Evolutionary conservation across 805 yeast genomes (phyloP).

Genomic region (Metschnikowia similis): DNA sequence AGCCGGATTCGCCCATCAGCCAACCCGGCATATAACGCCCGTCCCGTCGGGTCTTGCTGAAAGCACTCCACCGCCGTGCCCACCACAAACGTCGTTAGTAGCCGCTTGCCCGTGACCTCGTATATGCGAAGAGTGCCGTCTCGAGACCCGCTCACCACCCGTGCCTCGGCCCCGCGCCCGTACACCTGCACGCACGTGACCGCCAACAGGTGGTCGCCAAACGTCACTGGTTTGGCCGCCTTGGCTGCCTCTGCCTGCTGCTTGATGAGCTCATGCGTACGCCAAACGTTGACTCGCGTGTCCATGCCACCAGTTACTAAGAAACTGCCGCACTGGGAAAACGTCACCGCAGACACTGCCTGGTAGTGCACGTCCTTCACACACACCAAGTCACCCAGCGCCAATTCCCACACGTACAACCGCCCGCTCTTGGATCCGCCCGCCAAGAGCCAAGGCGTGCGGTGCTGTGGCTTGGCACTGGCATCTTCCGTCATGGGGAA

Average conservation of each 20-base stretch:
- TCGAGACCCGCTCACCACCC: conserved; percentile 62
- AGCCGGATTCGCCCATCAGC: conserved; percentile 56
- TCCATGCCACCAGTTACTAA: conserved; percentile 78
- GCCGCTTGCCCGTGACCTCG: conserved; percentile 42
- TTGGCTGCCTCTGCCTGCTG: conserved; percentile 35
- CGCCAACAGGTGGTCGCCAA: conserved; percentile 60
- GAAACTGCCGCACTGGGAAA: conserved; percentile 58
- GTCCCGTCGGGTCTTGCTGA: conserved; percentile 71
- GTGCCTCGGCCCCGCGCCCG: conserved; percentile 58
- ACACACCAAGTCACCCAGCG: conserved; percentile 66
- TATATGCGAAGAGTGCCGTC: conserved; percentile 77
- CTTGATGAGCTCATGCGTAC: conserved; percentile 53
- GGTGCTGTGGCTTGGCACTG: conserved; percentile 31
- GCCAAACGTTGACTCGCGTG: conserved; percentile 76
- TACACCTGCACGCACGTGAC: conserved; percentile 45
- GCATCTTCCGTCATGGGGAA: conserved; percentile 24
- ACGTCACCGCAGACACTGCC: conserved; percentile 53
- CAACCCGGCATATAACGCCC: conserved; percentile 70
- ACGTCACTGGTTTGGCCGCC: conserved; percentile 50
- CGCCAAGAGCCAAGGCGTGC: conserved; percentile 61
- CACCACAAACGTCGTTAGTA: conserved; percentile 70
- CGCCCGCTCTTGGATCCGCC: conserved; percentile 77
- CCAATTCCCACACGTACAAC: conserved; percentile 79
- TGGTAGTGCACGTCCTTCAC: conserved; percentile 87
- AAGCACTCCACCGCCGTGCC: conserved; percentile 54